Evolutionary conservation across 345 rosid genomes (phyloP).

Genomic region (Eucalyptus erythrocorys): DNA sequence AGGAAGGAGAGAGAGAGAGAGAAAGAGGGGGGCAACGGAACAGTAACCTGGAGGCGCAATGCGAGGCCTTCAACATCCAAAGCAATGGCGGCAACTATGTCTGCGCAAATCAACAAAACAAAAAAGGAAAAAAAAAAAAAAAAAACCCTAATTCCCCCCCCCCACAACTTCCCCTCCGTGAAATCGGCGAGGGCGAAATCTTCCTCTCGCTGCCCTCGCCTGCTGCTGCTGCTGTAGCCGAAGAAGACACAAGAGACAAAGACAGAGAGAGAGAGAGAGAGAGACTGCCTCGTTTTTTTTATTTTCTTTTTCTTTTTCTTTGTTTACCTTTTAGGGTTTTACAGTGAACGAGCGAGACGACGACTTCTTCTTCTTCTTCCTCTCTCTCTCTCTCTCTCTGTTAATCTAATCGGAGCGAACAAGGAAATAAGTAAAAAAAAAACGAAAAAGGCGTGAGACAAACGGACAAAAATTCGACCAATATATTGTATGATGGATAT

Average conservation of each 20-base stretch:
- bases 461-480: neutral
- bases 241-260: rapidly evolving
- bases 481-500: rapidly evolving
- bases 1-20: neutral
- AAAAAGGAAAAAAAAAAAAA: too few species aligned
- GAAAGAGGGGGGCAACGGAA: neutral
- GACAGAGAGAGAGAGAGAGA: too few species aligned
- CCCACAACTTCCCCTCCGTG: neutral
- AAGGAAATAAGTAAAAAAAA: neutral
- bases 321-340: neutral
- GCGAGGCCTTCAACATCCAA: neutral
- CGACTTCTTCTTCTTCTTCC: rapidly evolving
- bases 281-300: neutral
- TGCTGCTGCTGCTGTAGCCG: too few species aligned
- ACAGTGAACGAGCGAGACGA: neutral
- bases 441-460: neutral
- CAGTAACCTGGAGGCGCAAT: neutral
- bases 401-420: neutral
- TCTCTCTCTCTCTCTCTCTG: rapidly evolving
- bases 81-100: neutral
- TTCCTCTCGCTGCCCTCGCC: neutral
- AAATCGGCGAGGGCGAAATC: neutral
- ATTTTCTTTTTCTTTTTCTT: rapidly evolving
- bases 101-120: too few species aligned
- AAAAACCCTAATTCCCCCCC: neutral